phyloP scores from a whole-genome alignment of 768 basidiomycete species.

The Mycena rebaudengoi region DNA sequence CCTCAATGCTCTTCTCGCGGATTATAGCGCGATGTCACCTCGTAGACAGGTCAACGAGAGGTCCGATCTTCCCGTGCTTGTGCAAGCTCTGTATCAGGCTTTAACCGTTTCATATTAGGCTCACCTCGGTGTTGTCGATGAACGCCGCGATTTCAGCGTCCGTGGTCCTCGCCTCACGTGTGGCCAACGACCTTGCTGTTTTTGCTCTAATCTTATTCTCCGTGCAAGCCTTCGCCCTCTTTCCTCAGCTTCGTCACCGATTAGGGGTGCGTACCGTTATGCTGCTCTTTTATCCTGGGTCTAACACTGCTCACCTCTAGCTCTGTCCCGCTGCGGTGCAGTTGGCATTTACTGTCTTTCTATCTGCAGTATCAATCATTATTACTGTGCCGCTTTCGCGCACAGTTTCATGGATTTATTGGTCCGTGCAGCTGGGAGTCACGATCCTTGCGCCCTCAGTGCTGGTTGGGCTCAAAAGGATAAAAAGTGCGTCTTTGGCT shows the following conservation, averaged over 20 bases:
- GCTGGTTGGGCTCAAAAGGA: constrained; percentile 87
- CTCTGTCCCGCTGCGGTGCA: constrained; percentile 55
- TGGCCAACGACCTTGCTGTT: constrained; percentile 83
- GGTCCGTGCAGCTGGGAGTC: constrained; percentile 58
- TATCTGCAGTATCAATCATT: constrained; percentile 59
- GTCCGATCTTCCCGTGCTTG: constrained; percentile 44
- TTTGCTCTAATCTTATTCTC: constrained; percentile 90
- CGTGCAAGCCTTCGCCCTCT: constrained; percentile 84
- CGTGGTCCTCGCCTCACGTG: constrained; percentile 91
- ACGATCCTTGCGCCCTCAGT: constrained; percentile 79
- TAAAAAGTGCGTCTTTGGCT: constrained; percentile 72
- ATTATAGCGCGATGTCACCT: constrained; percentile 68
- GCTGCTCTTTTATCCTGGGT: constrained; percentile 8
- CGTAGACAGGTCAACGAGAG: constrained; percentile 62
- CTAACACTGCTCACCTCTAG: constrained; percentile 47
- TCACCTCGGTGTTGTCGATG: constrained; percentile 86
- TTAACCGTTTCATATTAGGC: constrained; percentile 50
- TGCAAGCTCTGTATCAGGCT: constrained; percentile 32
- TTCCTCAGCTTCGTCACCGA: constrained; percentile 79
- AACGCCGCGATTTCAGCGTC: constrained; percentile 93
- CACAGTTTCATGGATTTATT: constrained; percentile 62
- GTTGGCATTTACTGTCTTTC: constrained; percentile 58
- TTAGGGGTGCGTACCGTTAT: constrained; percentile 69
- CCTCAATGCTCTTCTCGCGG: constrained; percentile 83
- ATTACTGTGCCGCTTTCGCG: constrained; percentile 64